Evolutionary conservation across 1,284 basidiomycete species (phyloP).

Genomic region (Leucoagaricus sp.): DNA sequence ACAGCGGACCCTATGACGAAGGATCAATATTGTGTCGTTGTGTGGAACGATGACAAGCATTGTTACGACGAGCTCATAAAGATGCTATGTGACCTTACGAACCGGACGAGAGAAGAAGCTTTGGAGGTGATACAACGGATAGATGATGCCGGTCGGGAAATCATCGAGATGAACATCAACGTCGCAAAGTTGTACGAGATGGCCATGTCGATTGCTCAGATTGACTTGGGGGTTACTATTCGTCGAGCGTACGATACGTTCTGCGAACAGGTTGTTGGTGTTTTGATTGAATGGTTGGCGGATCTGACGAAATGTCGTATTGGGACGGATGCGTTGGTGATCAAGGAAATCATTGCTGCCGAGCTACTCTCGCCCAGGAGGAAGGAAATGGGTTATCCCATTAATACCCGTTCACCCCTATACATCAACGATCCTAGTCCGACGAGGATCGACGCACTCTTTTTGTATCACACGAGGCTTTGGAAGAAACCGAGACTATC

Average conservation of each 20-base stretch:
- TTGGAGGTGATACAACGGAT: slow-evolving; percentile 66
- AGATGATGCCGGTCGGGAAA: slow-evolving; percentile 85
- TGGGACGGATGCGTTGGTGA: slow-evolving; percentile 63
- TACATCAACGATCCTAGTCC: slow-evolving; percentile 54
- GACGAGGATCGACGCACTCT: slow-evolving; percentile 71
- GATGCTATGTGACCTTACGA: slow-evolving; percentile 72
- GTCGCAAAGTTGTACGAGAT: slow-evolving; percentile 74
- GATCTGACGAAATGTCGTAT: slow-evolving; percentile 78
- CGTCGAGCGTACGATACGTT: slow-evolving; percentile 89
- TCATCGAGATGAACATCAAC: slow-evolving; percentile 79
- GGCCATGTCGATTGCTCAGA: slow-evolving; percentile 80
- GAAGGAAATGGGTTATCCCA: slow-evolving; percentile 35
- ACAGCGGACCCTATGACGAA: slow-evolving; percentile 75
- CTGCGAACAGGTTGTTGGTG: slow-evolving; percentile 82
- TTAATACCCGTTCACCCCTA: slow-evolving; percentile 29
- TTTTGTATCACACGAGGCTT: slow-evolving; percentile 77
- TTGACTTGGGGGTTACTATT: slow-evolving; percentile 92
- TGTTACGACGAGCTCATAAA: slow-evolving; percentile 89
- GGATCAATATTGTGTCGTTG: slow-evolving; percentile 81
- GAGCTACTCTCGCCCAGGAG: slow-evolving; percentile 68
- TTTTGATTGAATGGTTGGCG: slow-evolving; percentile 84
- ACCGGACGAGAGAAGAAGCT: slow-evolving; percentile 64
- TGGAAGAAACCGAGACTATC: slow-evolving; percentile 85
- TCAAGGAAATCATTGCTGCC: slow-evolving; percentile 72
- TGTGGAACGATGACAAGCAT: slow-evolving; percentile 99